These are phyloP conservation scores for Aureobasidium sp. DNA, from an alignment of 2,329 filamentous ascomycete genomes.

Conservation along the genomic window DNA sequence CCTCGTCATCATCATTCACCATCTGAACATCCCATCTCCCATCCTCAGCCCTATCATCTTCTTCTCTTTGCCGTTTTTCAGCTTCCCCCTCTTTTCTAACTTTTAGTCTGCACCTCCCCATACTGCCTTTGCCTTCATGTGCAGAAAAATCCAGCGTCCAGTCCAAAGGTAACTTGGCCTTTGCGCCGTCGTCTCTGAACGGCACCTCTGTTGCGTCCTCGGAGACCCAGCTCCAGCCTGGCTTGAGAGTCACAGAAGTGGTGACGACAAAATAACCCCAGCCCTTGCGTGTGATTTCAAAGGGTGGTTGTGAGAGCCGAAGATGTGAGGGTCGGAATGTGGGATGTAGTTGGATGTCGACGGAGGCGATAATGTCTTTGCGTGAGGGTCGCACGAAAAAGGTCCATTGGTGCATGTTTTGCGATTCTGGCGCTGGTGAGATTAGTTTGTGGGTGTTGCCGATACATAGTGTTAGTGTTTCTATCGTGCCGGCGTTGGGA, in stretches of 20 bases:
- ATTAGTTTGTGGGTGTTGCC: slow-evolving; percentile 36
- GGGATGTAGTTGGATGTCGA: slow-evolving; percentile 37
- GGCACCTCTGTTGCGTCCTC: slow-evolving; percentile 30
- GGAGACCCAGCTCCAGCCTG: slow-evolving; percentile 38
- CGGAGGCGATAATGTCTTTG: slow-evolving; percentile 38
- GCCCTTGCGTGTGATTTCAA: slow-evolving; percentile 34
- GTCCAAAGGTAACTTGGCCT: slow-evolving; percentile 32
- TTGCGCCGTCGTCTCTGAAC: slow-evolving; percentile 24
- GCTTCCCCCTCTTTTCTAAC: slow-evolving; percentile 30
- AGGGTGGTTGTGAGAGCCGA: slow-evolving; percentile 32
- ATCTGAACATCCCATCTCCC: slow-evolving; percentile 11
- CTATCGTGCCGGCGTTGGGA: slow-evolving; percentile 24
- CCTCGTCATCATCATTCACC: slow-evolving; percentile 8
- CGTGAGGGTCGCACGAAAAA: slow-evolving; percentile 41
- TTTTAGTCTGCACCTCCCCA: slow-evolving; percentile 35
- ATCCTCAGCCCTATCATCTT: slow-evolving; percentile 23
- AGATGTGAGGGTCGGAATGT: slow-evolving; percentile 36
- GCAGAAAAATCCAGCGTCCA: slow-evolving; percentile 39
- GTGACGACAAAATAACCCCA: slow-evolving; percentile 40
- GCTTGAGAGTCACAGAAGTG: slow-evolving; percentile 36
- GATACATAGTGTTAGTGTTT: slow-evolving; percentile 39
- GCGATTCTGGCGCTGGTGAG: slow-evolving; percentile 19
- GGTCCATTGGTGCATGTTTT: slow-evolving; percentile 40
- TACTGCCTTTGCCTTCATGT: slow-evolving; percentile 31
- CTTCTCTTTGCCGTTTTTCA: slow-evolving; percentile 20